Percentiles rank a stretch among this genome's conserved stretches.
phyloP scores from a whole-genome alignment of 2,329 filamentous ascomycete species.

The Sphaerulina populicola region DNA sequence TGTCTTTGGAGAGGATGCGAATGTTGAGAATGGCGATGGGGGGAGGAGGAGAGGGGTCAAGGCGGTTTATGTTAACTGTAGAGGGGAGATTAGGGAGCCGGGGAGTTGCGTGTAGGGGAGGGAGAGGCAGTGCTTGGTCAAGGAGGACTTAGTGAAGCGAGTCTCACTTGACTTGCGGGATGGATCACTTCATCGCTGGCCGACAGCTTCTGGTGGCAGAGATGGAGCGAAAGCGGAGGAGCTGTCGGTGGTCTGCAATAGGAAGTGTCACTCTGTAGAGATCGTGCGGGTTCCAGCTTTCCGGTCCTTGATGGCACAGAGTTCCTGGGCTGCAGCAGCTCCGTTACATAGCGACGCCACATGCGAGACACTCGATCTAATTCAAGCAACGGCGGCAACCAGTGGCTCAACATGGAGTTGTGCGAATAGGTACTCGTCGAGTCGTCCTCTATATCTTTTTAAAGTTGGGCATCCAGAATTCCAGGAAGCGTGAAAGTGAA shows the following conservation, averaged over 20 bases:
- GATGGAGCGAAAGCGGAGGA: no score
- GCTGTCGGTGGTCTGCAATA: no score
- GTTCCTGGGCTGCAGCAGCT: slow-evolving; percentile 4
- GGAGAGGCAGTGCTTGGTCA: no score
- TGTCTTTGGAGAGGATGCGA: not conserved
- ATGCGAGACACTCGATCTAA: slow-evolving; percentile 3
- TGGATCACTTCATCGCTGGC: no score
- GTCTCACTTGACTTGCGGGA: no score
- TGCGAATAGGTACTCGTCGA: not conserved
- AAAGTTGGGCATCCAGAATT: not conserved
- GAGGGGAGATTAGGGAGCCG: slow-evolving; percentile 1
- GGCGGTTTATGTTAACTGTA: slow-evolving; percentile 12
- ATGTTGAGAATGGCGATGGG: not conserved
- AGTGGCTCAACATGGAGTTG: not conserved
- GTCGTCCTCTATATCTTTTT: not conserved
- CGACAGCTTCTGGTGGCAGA: no score
- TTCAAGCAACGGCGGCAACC: not conserved
- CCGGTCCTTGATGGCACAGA: not conserved
- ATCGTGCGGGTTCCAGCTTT: no score
- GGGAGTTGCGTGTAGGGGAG: not conserved
- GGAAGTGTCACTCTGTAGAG: no score
- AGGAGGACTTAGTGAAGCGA: no score
- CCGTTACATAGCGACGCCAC: not conserved
- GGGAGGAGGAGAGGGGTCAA: not conserved
- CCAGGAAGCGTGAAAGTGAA: not conserved